Base-by-base conservation (phyloP, 140 eudicot species). In the Ambrosia hybrid region DNA sequence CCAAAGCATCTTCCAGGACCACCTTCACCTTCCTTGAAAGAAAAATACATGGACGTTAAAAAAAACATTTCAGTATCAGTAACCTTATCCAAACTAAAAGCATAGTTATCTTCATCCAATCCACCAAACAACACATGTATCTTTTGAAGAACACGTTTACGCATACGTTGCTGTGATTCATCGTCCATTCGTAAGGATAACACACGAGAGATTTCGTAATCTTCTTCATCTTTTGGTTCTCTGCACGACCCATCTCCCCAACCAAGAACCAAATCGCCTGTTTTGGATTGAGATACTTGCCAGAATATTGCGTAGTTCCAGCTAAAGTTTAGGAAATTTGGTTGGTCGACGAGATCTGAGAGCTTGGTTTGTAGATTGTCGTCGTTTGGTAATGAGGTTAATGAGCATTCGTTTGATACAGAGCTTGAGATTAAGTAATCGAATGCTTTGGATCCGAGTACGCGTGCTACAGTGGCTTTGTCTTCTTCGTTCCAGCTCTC, bases 201-300 rank as follows among this genome's bases (percentile, higher is more conserved):
- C 64, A 76, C 68, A 15, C 81, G 84, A 8, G 83, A 55, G 16
- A 80, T 64, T 71, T 86, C 91, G 4, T 73, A 64, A 11, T 90
- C 97, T 72, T 94, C 99, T 5, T 79, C 93, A 57, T 88, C 91
- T 76, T 57, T 81, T 1, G 96, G 92, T 76, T 94, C 99, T 51
- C 99, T 80, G 51, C 99, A 94, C 73, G 82, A 88, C 37, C 99
- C 99, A 76, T 90, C 99, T 11, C 99, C 99, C 99, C 99, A 94
- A 21, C 94, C 96, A 2, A 94, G 62, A 9, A 90, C 92, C 81
- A 90, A 70, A 75, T 94, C 97, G 4, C 97, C 97, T 0, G 83
- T 41, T 75, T 79, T 90, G 0, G 97, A 84, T 65, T 66, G 66
- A n/a, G 91, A 88, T 55, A 88, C 64, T 70, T 90, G 99, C 97